phyloP scores from a whole-genome alignment of 371 early-diverging fungal genomes.

The Mortierella sp. region DNA sequence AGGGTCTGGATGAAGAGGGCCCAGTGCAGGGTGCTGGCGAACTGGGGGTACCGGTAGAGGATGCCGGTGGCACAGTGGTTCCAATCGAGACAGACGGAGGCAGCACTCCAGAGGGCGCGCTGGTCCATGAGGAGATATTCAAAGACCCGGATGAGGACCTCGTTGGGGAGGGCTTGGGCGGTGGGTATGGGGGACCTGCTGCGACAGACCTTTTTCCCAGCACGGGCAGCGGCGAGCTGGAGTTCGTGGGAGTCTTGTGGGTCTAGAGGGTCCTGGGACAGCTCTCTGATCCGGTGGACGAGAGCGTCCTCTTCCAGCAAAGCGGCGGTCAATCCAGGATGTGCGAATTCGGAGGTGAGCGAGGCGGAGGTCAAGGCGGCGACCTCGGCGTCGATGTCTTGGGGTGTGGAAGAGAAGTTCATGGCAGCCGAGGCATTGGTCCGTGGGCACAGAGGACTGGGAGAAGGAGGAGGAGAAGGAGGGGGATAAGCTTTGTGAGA shows the following conservation, averaged over 20 bases:
- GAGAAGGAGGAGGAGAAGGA: too few species aligned
- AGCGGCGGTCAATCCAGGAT: not conserved
- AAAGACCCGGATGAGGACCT: constrained; percentile 61
- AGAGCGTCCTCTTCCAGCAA: constrained; percentile 24
- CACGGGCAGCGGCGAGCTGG: constrained; percentile 16
- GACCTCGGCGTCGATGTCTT: not conserved
- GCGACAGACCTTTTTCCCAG: constrained; percentile 14
- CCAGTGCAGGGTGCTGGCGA: constrained; percentile 67
- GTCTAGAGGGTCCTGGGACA: not conserved
- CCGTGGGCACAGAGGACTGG: too few species aligned
- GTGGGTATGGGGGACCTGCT: not conserved
- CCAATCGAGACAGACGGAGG: constrained; percentile 67
- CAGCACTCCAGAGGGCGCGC: constrained; percentile 52
- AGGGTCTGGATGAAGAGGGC: constrained; percentile 69
- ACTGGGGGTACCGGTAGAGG: constrained; percentile 61
- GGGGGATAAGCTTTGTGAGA: too few species aligned
- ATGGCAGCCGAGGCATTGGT: not conserved
- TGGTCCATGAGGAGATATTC: constrained; percentile 55
- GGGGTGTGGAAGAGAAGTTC: not conserved
- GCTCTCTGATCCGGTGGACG: constrained; percentile 8
- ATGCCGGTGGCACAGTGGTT: constrained; percentile 62
- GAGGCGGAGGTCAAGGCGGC: not conserved
- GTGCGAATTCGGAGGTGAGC: not conserved
- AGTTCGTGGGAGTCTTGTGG: not conserved
- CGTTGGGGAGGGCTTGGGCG: constrained; percentile 53